phyloP scores from a whole-genome alignment of 495 filamentous ascomycete species.

The Neurospora discreta region DNA sequence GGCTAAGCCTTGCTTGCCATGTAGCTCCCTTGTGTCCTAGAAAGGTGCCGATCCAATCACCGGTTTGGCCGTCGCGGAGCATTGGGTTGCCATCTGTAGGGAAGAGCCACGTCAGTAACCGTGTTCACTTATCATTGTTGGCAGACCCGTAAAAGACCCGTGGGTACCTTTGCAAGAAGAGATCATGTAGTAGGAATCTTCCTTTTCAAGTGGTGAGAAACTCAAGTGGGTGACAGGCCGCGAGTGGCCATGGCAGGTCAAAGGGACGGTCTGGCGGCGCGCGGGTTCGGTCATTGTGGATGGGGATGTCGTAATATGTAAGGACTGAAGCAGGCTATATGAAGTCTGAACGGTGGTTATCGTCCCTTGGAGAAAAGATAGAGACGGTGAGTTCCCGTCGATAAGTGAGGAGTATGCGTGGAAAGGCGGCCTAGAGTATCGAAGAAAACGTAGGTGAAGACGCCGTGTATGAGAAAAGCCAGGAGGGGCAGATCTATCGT shows the following conservation, averaged over 20 bases:
- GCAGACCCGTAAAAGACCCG: background rate
- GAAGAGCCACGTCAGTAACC: conserved; percentile 3
- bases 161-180: conserved; percentile 90
- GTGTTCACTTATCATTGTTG: background rate
- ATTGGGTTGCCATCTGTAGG: conserved; percentile 85
- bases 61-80: conserved; percentile 92
- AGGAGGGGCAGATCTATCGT: background rate
- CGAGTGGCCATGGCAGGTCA: conserved; percentile 96
- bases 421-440: background rate
- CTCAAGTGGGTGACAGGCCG: conserved; percentile 89
- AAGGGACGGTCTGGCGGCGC: conserved; percentile 55
- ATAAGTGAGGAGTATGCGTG: background rate
- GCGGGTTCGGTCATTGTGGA: conserved; percentile 34
- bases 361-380: background rate
- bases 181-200: conserved; percentile 85
- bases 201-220: conserved; percentile 75
- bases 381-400: background rate
- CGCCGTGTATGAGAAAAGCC: background rate
- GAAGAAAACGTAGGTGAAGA: background rate
- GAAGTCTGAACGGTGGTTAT: background rate
- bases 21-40: conserved; percentile 96
- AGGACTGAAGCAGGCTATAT: background rate
- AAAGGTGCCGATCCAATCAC: conserved; percentile 98
- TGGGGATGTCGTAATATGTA: background rate
- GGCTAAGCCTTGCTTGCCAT: conserved; percentile 85